Conservation (phyloP, 2,329 filamentous ascomycete species). For the Colletotrichum trifolii region DNA sequence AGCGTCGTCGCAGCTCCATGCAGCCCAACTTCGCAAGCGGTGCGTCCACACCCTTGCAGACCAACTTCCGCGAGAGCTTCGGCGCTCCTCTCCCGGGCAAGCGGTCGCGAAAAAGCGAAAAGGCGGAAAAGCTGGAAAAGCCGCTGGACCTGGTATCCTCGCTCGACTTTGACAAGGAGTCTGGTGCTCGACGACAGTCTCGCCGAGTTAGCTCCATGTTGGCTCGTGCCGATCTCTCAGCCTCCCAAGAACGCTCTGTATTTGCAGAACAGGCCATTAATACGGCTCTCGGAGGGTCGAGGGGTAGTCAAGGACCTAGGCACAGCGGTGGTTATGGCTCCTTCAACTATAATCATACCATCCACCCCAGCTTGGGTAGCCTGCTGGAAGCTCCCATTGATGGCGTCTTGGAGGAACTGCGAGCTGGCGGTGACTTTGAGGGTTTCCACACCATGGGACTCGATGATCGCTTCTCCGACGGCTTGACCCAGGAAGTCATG, state of each 20-base stretch:
- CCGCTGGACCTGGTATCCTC: constrained; percentile 74
- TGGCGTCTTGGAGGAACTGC: constrained; percentile 74
- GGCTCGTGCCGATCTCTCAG: constrained; percentile 86
- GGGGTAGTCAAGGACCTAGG: constrained; percentile 73
- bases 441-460: constrained; percentile 79
- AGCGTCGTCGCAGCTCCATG: constrained; percentile 72
- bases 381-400: constrained; percentile 77
- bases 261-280: constrained; percentile 75
- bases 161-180: constrained; percentile 75
- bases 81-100: constrained; percentile 68
- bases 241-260: constrained; percentile 82
- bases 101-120: constrained; percentile 62
- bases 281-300: constrained; percentile 56
- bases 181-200: constrained; percentile 67
- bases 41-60: constrained; percentile 78
- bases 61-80: constrained; percentile 81
- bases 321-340: constrained; percentile 63
- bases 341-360: constrained; percentile 56
- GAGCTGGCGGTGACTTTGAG: constrained; percentile 71
- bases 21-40: constrained; percentile 77
- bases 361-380: constrained; percentile 67
- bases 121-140: constrained; percentile 54
- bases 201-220: constrained; percentile 92
- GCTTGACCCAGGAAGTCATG: constrained; percentile 77
- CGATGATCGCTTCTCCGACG: constrained; percentile 77